Conservation (phyloP, 1,139 yeast species). For the Blastobotrys aristatus region DNA sequence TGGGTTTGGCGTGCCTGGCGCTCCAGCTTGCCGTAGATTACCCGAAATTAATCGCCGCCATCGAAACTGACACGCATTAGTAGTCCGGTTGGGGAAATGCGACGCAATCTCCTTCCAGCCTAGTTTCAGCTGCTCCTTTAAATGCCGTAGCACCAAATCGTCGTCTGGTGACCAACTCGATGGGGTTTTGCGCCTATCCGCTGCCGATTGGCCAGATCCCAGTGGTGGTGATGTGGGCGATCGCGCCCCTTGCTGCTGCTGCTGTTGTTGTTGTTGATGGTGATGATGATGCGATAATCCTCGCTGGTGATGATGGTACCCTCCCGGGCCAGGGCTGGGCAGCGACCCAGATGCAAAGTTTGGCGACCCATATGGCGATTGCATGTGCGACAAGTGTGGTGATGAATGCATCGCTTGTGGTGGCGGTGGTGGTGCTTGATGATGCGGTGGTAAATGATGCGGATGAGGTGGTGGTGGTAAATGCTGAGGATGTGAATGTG, state of each 20-base stretch:
- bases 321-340: neutral
- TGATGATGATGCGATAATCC: neutral
- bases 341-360: neutral
- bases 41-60: conserved; percentile 64
- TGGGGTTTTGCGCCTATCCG: conserved; percentile 42
- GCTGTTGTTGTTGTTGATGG: neutral
- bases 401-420: neutral
- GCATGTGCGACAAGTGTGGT: conserved; percentile 1
- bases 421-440: conserved; percentile 1
- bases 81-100: conserved; percentile 65
- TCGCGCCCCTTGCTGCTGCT: neutral
- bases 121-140: conserved; percentile 65
- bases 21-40: conserved; percentile 29
- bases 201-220: neutral
- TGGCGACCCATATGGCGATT: neutral
- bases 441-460: neutral
- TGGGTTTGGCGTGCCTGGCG: neutral
- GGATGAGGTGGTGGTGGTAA: neutral
- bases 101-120: conserved; percentile 81
- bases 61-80: conserved; percentile 79
- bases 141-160: conserved; percentile 59
- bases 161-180: conserved; percentile 78
- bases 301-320: neutral
- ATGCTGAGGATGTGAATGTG: neutral
- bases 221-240: conserved; percentile 1